phyloP scores from a whole-genome alignment of 2,329 filamentous ascomycete genomes.

The Exophiala sp. region DNA sequence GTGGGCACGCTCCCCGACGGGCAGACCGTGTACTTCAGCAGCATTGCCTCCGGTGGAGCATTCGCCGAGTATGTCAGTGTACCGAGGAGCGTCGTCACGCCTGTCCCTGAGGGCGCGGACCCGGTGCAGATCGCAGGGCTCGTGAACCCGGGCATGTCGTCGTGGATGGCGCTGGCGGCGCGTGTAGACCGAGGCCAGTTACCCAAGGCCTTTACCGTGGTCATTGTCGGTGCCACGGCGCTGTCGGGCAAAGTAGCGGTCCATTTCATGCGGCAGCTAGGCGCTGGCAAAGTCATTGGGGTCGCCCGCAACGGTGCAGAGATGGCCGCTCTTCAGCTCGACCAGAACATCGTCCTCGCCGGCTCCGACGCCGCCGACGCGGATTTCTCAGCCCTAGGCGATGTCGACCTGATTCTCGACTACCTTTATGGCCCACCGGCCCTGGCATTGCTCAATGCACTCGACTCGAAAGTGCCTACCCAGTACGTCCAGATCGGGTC shows the following conservation, averaged over 20 bases:
- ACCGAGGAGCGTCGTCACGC: slow-evolving; percentile 35
- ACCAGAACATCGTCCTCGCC: slow-evolving; percentile 43
- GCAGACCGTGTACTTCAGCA: slow-evolving; percentile 47
- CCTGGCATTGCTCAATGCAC: slow-evolving; percentile 38
- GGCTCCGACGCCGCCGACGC: slow-evolving; percentile 35
- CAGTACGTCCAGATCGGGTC: slow-evolving; percentile 52
- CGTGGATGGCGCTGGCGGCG: slow-evolving; percentile 53
- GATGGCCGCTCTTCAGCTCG: slow-evolving; percentile 40
- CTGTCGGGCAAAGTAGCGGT: slow-evolving; percentile 50
- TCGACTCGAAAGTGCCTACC: slow-evolving; percentile 41
- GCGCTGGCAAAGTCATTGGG: slow-evolving; percentile 48
- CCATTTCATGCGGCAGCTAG: slow-evolving; percentile 44
- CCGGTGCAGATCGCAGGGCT: slow-evolving; percentile 46
- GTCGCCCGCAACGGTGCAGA: slow-evolving; percentile 45
- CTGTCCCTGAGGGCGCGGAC: slow-evolving; percentile 44
- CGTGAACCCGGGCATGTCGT: slow-evolving; percentile 51
- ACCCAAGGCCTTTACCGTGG: slow-evolving; percentile 42
- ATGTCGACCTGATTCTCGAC: slow-evolving; percentile 52
- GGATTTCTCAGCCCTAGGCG: slow-evolving; percentile 39
- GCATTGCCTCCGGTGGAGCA: slow-evolving; percentile 29
- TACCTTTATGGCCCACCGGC: slow-evolving; percentile 51
- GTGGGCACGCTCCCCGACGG: slow-evolving; percentile 45
- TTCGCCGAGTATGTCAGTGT: slow-evolving; percentile 41
- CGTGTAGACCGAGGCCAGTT: slow-evolving; percentile 34
- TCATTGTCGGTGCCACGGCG: slow-evolving; percentile 51